Conservation (phyloP, 1,284 basidiomycete genomes). For the Ustilago bromivora region DNA sequence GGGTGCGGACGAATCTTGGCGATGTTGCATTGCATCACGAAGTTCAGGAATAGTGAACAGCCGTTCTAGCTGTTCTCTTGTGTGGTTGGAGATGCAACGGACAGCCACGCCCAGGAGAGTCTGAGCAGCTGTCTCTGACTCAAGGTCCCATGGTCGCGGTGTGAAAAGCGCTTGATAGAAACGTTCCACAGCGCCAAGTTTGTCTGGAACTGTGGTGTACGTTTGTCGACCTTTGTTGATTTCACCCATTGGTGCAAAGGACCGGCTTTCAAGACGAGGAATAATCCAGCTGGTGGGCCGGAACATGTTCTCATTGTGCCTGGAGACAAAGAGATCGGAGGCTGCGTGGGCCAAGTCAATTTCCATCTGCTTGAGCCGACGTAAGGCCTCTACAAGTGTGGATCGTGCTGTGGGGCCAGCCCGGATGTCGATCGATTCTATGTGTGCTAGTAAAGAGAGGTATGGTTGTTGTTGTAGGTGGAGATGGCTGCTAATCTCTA, state of each 20-base stretch:
- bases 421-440: slow-evolving; percentile 7
- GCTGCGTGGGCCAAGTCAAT: slow-evolving; percentile 5
- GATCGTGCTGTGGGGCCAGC: background rate
- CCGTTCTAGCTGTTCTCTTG: background rate
- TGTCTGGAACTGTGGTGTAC: background rate
- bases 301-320: slow-evolving; percentile 12
- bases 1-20: slow-evolving; percentile 6
- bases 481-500: slow-evolving; percentile 1
- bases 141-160: background rate
- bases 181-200: slow-evolving; percentile 1
- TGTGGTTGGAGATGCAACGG: background rate
- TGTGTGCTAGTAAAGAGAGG: background rate
- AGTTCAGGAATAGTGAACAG: slow-evolving; percentile 7
- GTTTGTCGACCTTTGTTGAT: background rate
- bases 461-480: background rate
- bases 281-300: slow-evolving; percentile 15
- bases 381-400: background rate
- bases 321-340: slow-evolving; percentile 4
- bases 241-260: slow-evolving; percentile 7
- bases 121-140: background rate
- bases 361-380: background rate
- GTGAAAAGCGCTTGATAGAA: slow-evolving; percentile 15
- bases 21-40: background rate
- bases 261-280: slow-evolving; percentile 6
- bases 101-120: background rate